These are phyloP conservation scores for Phytophthora rubi DNA, from an alignment of 352 stramenopile species.

Conservation along the genomic window DNA sequence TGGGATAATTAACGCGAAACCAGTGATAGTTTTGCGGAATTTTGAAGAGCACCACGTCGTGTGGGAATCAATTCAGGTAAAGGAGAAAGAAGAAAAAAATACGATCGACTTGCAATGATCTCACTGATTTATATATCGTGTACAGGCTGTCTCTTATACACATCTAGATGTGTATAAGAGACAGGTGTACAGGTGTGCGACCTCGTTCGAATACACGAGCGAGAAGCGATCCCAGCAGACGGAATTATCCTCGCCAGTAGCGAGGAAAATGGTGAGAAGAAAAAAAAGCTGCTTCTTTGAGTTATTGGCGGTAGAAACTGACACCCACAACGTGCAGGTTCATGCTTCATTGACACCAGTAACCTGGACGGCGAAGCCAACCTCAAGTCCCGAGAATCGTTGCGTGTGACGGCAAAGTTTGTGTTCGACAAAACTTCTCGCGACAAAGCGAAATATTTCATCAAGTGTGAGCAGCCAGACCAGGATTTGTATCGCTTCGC, in stretches of 20 bases:
- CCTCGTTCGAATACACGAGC: slow-evolving; percentile 85
- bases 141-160: too few species aligned
- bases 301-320: neutral
- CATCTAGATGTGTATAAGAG: too few species aligned
- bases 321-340: slow-evolving; percentile 34
- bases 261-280: slow-evolving; percentile 71
- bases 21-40: slow-evolving; percentile 62
- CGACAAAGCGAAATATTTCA: slow-evolving; percentile 60
- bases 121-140: neutral
- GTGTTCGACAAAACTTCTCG: slow-evolving; percentile 41
- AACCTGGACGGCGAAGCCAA: slow-evolving; percentile 87
- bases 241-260: slow-evolving; percentile 89
- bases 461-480: slow-evolving; percentile 80
- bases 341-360: slow-evolving; percentile 84
- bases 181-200: slow-evolving; percentile 78
- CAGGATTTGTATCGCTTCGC: slow-evolving; percentile 84
- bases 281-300: neutral
- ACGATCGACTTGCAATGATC: neutral
- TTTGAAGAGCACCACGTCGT: slow-evolving; percentile 62
- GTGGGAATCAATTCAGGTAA: slow-evolving; percentile 82
- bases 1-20: slow-evolving; percentile 64
- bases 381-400: slow-evolving; percentile 66
- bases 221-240: slow-evolving; percentile 91
- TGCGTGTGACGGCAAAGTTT: slow-evolving; percentile 47
- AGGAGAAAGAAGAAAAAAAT: neutral